Evolutionary conservation across 192 early-diverging fungal genomes (phyloP), one percentile per base, ranked within the genome.

Genomic region (Coemansia biformis): DNA sequence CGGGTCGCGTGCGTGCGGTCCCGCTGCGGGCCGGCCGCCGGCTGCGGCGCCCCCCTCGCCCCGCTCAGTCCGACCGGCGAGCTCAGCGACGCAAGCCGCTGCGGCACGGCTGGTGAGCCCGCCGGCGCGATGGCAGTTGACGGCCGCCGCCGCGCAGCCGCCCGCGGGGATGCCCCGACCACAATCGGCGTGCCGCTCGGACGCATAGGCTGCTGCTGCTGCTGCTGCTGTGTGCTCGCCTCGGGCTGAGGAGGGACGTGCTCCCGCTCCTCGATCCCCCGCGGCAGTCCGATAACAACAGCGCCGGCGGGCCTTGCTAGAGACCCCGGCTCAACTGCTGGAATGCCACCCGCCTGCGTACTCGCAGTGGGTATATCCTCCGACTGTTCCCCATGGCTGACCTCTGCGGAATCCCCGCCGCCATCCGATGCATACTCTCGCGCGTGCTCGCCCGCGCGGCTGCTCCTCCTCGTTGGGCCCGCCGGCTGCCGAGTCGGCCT

Each of bases 51-150:
- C n/a, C n/a, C n/a, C n/a, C 35, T 47, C 9, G 35, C n/a, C 5
- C 33, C 43, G 40, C 30, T 29, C 13, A 23, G 24, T 2, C 38
- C 47, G 16, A 36, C 38, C 0, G 51, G 45, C 15, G 67, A 63
- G 34, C 40, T 59, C 31, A 71, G 44, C 47, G 67, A 59, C 38
- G 59, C 59, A 9, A 70, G 59, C 16, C 66, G 45, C 10, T 4
- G 54, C 35, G 34, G 38, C 15, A 29, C n/a, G 3, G 23, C 54
- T 8, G 36, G 19, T 15, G 38, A 33, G 17, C 43, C 36, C 15
- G 43, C 24, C 12, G 51, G 23, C 16, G n/a, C 45, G 26, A 21
- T 18, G 13, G 38, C 7, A 21, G 39, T 36, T 8, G 58, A 42
- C 28, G 43, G 47, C 15, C 48, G 19, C 15, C 24, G 21, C 19